Base-by-base conservation (phyloP, 768 basidiomycete genomes). In the Solioccasus polychromus region DNA sequence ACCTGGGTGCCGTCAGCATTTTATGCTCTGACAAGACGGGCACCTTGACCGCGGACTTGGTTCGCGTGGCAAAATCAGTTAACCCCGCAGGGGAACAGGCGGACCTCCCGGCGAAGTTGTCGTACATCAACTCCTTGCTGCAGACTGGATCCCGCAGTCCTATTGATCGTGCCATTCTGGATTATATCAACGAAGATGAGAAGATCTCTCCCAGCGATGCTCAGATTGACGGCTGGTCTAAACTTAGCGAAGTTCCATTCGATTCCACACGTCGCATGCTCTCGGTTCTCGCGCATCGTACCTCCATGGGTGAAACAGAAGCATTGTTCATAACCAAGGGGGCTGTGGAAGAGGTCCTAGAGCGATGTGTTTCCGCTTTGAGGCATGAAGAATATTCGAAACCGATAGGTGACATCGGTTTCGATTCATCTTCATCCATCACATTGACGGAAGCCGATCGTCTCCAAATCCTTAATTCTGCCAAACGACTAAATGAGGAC, bases 1-100 rank as follows among this genome's bases (percentile, higher is more conserved):
- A 75, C 39, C 58, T 85, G 31, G 78, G 80, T 10, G 78, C 74
- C 8, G 79, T 84, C 22, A 68, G 65, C 43, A 56, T 73, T 39
- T 58, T 74, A 42, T 83, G 82, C 58, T 80, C 78, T 19, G 82
- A 85, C 61, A 83, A 83, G 61, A 85, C 82, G 1, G 82, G 82
- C 20, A 85, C 82, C 14, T 59, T 79, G 24, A 79, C 78, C 8
- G 62, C 59, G 30, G 64, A 65, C 48, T 53, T 54, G 17, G 63
- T 67, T 63, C 72, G 75, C 42, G 67, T 44, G 62, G 70, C 50
- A 41, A 65, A 50, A 56, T 66, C 52, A 44, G 51, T 65, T 4
- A 41, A 60, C 18, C 22, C 18, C 30, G 40, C 35, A 32, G 60
- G 62, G 34, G 58, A 57, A 46, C 19, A 42, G 12, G 58, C 62